phyloP scores from a whole-genome alignment of 139 green algal species.

The Chlamydomonas sphaeroides region DNA sequence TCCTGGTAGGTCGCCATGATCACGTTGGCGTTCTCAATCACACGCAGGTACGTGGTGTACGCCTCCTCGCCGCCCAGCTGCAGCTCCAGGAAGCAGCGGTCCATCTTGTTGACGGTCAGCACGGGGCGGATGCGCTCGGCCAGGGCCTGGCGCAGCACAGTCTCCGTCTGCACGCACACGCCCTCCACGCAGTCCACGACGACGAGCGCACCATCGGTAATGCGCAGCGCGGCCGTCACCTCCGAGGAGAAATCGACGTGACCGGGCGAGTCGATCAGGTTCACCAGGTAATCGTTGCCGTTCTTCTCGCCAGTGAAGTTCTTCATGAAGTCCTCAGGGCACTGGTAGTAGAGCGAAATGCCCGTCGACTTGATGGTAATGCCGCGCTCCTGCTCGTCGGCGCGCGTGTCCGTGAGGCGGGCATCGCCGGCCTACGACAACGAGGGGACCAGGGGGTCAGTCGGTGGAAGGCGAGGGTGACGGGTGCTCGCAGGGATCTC shows the following conservation, averaged over 20 bases:
- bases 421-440: slow-evolving; percentile 83
- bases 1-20: slow-evolving; percentile 99
- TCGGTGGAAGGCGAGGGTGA: neutral
- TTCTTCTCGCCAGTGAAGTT: slow-evolving; percentile 78
- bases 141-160: slow-evolving; percentile 96
- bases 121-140: slow-evolving; percentile 98
- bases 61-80: slow-evolving; percentile 96
- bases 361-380: slow-evolving; percentile 99
- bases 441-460: neutral
- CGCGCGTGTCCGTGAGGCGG: slow-evolving; percentile 95
- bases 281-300: slow-evolving; percentile 97
- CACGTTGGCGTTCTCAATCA: slow-evolving; percentile 99
- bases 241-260: slow-evolving; percentile 99
- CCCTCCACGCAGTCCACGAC: slow-evolving; percentile 99
- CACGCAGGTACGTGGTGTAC: slow-evolving; percentile 92
- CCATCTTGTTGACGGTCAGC: slow-evolving; percentile 99
- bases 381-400: slow-evolving; percentile 98
- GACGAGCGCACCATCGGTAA: slow-evolving; percentile 98
- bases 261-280: slow-evolving; percentile 99
- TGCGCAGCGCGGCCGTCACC: slow-evolving; percentile 98
- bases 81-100: slow-evolving; percentile 99
- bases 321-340: slow-evolving; percentile 84
- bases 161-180: slow-evolving; percentile 99
- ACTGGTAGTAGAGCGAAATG: slow-evolving; percentile 99
- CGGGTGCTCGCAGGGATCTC: neutral